Conservation (phyloP, 495 filamentous ascomycete species). For the Parachaetomium inaequale region DNA sequence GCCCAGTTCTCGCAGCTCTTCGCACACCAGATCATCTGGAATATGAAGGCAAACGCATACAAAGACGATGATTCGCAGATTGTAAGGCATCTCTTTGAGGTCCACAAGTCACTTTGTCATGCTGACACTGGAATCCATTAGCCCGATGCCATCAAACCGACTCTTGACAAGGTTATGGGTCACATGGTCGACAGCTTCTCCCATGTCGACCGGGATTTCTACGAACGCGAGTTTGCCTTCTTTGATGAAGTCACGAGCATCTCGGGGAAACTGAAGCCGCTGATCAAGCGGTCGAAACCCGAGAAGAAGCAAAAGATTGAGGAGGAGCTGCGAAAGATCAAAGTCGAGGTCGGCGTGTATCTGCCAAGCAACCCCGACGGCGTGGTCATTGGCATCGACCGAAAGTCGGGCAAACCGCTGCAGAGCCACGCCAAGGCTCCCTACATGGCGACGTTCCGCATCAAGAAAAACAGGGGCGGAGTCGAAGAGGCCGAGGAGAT, state of each 20-base stretch:
- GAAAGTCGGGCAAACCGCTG: slow-evolving; percentile 93
- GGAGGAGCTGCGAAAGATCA: slow-evolving; percentile 93
- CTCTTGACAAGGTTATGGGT: slow-evolving; percentile 83
- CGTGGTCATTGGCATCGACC: slow-evolving; percentile 93
- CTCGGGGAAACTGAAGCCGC: slow-evolving; percentile 90
- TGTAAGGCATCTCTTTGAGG: slow-evolving; percentile 50
- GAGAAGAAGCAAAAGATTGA: slow-evolving; percentile 99
- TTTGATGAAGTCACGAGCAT: slow-evolving; percentile 96
- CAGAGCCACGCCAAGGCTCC: slow-evolving; percentile 98
- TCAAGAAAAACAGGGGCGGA: slow-evolving; percentile 68
- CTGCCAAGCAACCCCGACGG: slow-evolving; percentile 96
- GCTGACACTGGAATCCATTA: slow-evolving; percentile 30
- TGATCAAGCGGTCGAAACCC: slow-evolving; percentile 85
- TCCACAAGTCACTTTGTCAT: not conserved
- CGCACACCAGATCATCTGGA: slow-evolving; percentile 99
- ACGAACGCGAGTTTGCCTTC: slow-evolving; percentile 92
- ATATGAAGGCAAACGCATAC: slow-evolving; percentile 98
- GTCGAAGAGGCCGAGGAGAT: slow-evolving; percentile 48
- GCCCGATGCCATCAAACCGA: slow-evolving; percentile 91
- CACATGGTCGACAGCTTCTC: slow-evolving; percentile 81
- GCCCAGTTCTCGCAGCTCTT: slow-evolving; percentile 94
- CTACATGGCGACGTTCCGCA: slow-evolving; percentile 97
- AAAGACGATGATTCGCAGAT: slow-evolving; percentile 92
- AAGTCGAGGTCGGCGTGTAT: slow-evolving; percentile 95
- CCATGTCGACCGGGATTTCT: slow-evolving; percentile 72